Conservation (phyloP, 345 rosid species). For the Aquilaria sinensis region DNA sequence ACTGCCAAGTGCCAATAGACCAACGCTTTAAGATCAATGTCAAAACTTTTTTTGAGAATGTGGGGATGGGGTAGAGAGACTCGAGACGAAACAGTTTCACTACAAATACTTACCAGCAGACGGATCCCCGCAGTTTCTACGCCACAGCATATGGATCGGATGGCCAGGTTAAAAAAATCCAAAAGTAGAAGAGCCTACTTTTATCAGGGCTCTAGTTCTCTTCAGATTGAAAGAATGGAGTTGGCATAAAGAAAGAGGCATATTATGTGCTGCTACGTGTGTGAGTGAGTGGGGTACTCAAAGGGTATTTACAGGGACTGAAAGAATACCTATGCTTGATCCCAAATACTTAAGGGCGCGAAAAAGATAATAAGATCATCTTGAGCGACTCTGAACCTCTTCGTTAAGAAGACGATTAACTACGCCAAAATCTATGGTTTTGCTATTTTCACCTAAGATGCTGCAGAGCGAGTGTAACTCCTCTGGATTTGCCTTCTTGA, state of each 20-base stretch:
- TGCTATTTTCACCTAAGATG: conserved; percentile 31
- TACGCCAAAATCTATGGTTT: conserved; percentile 26
- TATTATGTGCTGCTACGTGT: background rate
- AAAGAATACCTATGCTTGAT: conserved; percentile 1
- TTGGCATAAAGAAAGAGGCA: conserved; percentile 11
- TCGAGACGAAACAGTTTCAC: no score
- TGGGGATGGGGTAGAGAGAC: background rate
- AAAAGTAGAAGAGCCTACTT: conserved; percentile 8
- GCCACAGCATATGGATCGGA: conserved; percentile 2
- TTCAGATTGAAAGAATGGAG: conserved; percentile 17
- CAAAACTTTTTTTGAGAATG: background rate
- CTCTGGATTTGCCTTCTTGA: conserved; percentile 68
- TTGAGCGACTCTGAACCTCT: conserved; percentile 48
- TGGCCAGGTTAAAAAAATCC: background rate
- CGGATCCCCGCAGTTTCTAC: conserved; percentile 6
- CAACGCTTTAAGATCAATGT: background rate
- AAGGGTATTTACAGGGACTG: conserved; percentile 28
- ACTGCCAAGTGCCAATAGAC: conserved; percentile 2
- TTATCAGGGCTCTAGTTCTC: background rate
- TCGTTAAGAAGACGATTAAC: conserved; percentile 44
- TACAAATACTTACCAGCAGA: background rate
- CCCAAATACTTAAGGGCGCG: conserved; percentile 10
- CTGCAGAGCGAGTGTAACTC: conserved; percentile 48
- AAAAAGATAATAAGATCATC: conserved; percentile 24
- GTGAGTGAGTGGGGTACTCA: background rate